A percentile compares a stretch with the other conserved stretches of the same genome.
Conservation (phyloP, 2,329 filamentous ascomycete genomes). For the Aspergillus sp. region DNA sequence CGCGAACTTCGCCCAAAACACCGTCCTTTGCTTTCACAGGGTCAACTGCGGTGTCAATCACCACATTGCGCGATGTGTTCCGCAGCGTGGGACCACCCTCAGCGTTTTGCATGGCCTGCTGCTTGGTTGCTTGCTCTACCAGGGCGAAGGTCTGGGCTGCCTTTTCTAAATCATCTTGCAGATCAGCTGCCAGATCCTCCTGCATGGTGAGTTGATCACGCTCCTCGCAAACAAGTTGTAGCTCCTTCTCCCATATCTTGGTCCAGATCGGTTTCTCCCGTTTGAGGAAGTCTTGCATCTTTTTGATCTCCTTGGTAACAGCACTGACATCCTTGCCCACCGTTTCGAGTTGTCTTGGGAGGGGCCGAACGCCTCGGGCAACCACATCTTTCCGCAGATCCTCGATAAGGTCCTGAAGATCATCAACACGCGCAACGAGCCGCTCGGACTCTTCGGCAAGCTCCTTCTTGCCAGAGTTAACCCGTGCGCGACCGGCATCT, state of each 20-base stretch:
- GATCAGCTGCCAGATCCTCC: slow-evolving; percentile 88
- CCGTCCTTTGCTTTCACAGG: slow-evolving; percentile 84
- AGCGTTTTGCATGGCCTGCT: slow-evolving; percentile 75
- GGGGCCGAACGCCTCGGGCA: slow-evolving; percentile 81
- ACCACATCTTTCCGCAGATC: slow-evolving; percentile 98
- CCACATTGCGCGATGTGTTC: slow-evolving; percentile 53
- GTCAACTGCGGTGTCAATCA: slow-evolving; percentile 59
- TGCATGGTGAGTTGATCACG: slow-evolving; percentile 93
- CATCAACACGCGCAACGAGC: slow-evolving; percentile 88
- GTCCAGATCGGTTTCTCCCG: slow-evolving; percentile 96
- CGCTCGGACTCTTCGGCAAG: slow-evolving; percentile 85
- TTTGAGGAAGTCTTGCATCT: slow-evolving; percentile 88
- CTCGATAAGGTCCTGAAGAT: slow-evolving; percentile 95
- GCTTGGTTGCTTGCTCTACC: slow-evolving; percentile 97
- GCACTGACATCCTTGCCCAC: slow-evolving; percentile 84
- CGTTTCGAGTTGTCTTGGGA: slow-evolving; percentile 83
- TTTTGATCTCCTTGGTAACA: slow-evolving; percentile 83
- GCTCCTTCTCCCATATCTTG: slow-evolving; percentile 98
- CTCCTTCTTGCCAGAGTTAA: slow-evolving; percentile 81
- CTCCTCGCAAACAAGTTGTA: slow-evolving; percentile 94
- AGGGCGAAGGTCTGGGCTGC: slow-evolving; percentile 89
- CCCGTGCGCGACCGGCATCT: slow-evolving; percentile 79
- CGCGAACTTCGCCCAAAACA: slow-evolving; percentile 88
- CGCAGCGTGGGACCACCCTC: slow-evolving; percentile 44
- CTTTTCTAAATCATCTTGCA: slow-evolving; percentile 94